Evolutionary conservation across 768 basidiomycete genomes (phyloP), one percentile per base, ranked within the genome.

Genomic region (Strobilomyces echinocephalus): DNA sequence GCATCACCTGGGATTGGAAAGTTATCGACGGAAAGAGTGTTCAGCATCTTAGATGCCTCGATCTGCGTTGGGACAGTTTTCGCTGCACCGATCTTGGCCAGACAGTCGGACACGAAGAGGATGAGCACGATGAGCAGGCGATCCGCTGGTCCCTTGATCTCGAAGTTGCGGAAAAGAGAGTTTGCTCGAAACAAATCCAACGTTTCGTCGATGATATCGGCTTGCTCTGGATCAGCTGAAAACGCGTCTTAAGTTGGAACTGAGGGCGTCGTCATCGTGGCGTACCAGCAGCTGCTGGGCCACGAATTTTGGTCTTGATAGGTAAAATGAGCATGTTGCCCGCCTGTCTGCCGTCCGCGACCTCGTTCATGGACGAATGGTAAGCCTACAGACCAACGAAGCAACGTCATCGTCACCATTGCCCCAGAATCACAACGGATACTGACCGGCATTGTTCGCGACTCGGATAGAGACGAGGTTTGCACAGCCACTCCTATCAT

Each of bases 111-210:
- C 64, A 97, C 84, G 75, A 88, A 99, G 68, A 99, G 87, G 70
- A 98, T 97, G 65, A 98, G 84, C 69, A 98, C 83, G 76, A 99
- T 98, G 66, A 99, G 81, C 38, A 92, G 85, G 54, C 95, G 86
- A 78, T 97, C 95, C 48, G 94, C 93, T 50, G 92, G 91, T 16
- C 94, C 95, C 70, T 97, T 95, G 82, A 99, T 98, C 77, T 99
- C 97, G 64, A 98, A 99, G 75, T 98, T 98, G 66, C 97, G 88
- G 75, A 99, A 99, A 56, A 99, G 87, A 35, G 95, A 97, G 74
- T 99, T 99, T 65, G 95, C 95, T 51, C 97, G 89, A 75, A 99
- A 99, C 55, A 98, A 84, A 73, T 95, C 91, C 43, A 99, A 77
- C 2, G 93, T 87, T 73, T 99, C 97, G 72, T 97, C 95, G 60